Percentiles rank a stretch among this genome's conserved stretches.
phyloP scores from a whole-genome alignment of 2,329 filamentous ascomycete species.

The Nigrospora osmanthi region DNA sequence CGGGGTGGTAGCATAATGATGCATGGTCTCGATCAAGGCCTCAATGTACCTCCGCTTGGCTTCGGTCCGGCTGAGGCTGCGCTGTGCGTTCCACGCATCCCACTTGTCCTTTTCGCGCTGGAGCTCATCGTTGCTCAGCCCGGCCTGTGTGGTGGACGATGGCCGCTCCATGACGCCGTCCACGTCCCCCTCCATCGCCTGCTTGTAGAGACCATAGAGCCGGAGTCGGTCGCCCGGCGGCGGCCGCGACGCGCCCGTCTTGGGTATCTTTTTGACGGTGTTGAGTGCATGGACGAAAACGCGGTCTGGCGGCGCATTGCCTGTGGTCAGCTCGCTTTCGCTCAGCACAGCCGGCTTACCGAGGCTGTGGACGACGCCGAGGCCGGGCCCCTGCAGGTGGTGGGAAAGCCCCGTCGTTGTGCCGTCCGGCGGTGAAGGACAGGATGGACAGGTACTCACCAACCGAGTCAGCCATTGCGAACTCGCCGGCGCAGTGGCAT shows the following conservation, averaged over 20 bases:
- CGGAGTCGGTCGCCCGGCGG: constrained; percentile 78
- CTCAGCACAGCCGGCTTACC: too few relatives aligned
- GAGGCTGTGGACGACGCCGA: too few relatives aligned
- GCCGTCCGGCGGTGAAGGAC: background rate
- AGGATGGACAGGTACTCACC: constrained; percentile 26
- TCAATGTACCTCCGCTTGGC: constrained; percentile 92
- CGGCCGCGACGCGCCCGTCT: constrained; percentile 83
- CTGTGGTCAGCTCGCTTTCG: background rate
- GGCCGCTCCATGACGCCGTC: constrained; percentile 89
- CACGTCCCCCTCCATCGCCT: constrained; percentile 97
- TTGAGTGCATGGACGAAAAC: constrained; percentile 99
- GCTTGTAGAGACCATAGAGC: constrained; percentile 97
- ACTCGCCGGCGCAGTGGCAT: constrained; percentile 11
- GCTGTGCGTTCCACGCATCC: constrained; percentile 93
- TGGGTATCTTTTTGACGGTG: constrained; percentile 95
- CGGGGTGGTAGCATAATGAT: constrained; percentile 84
- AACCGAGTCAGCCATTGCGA: constrained; percentile 43
- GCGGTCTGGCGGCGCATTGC: constrained; percentile 55
- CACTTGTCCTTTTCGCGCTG: constrained; percentile 62
- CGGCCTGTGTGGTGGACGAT: constrained; percentile 35
- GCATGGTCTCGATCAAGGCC: constrained; percentile 93
- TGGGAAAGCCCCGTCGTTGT: too few relatives aligned
- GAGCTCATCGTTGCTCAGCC: constrained; percentile 38
- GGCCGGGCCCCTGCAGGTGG: too few relatives aligned
- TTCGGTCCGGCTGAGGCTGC: constrained; percentile 76